Conservation (phyloP, 192 early-diverging fungal species). For the Podila epigama region DNA sequence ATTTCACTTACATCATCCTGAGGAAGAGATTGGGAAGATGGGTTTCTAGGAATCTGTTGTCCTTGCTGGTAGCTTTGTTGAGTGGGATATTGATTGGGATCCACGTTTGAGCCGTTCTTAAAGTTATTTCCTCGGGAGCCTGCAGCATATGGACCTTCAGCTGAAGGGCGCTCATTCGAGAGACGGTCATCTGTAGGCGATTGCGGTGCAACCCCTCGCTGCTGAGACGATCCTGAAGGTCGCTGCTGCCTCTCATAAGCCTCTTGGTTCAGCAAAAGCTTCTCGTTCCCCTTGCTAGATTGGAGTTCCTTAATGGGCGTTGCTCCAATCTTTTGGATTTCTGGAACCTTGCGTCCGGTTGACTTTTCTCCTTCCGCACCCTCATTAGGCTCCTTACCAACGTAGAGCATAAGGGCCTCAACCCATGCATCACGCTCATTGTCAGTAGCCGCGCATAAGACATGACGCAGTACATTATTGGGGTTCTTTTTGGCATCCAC, state of each 20-base stretch:
- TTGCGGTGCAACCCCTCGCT: slow-evolving; percentile 23
- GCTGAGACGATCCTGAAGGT: slow-evolving; percentile 19
- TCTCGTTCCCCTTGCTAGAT: slow-evolving; percentile 28
- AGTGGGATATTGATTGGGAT: slow-evolving; percentile 3
- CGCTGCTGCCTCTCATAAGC: slow-evolving; percentile 46
- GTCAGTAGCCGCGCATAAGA: slow-evolving; percentile 90
- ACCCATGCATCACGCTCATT: slow-evolving; percentile 94
- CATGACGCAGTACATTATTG: slow-evolving; percentile 63
- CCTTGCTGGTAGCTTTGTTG: slow-evolving; percentile 8
- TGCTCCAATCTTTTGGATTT: slow-evolving; percentile 42
- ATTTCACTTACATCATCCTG: slow-evolving; percentile 32
- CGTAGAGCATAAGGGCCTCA: slow-evolving; percentile 62
- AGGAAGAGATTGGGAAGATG: slow-evolving; percentile 24
- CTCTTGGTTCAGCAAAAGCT: slow-evolving; percentile 40
- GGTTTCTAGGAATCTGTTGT: slow-evolving; percentile 18
- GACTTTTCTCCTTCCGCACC: slow-evolving; percentile 31
- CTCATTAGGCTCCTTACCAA: slow-evolving; percentile 33
- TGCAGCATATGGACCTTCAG: slow-evolving; percentile 19
- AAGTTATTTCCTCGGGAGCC: slow-evolving; percentile 6
- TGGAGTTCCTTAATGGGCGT: slow-evolving; percentile 45
- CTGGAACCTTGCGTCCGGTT: slow-evolving; percentile 26
- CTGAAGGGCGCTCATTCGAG: slow-evolving; percentile 18
- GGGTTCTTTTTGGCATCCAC: slow-evolving; percentile 43
- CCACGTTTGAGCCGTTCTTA: slow-evolving; percentile 12
- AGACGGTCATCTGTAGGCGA: slow-evolving; percentile 38